Evolutionary conservation across 139 green algal species (phyloP).

Genomic region (Closterium sp.): DNA sequence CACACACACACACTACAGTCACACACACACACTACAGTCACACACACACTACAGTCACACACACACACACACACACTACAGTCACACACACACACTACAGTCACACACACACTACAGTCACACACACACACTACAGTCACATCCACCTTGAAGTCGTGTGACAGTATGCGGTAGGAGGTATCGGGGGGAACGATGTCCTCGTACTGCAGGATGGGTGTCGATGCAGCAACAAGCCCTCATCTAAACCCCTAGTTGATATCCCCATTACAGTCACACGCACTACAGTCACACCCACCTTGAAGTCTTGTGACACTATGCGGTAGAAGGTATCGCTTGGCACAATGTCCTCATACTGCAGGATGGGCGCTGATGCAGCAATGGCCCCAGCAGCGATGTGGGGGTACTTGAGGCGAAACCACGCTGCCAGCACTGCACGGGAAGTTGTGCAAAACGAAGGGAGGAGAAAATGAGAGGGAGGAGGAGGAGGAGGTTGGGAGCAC

Average conservation of each 20-base stretch:
- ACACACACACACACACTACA: neutral
- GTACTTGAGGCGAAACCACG: conserved; percentile 82
- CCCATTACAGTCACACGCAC: no score
- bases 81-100: no score
- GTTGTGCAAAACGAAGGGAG: neutral
- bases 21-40: neutral
- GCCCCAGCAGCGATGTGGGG: conserved; percentile 70
- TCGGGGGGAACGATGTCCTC: conserved; percentile 31
- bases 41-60: neutral
- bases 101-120: no score
- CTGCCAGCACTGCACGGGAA: conserved; percentile 66
- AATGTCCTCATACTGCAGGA: conserved; percentile 59
- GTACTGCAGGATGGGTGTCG: no score
- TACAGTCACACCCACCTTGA: conserved; percentile 20
- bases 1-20: neutral
- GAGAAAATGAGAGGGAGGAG: neutral
- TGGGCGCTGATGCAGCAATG: conserved; percentile 86
- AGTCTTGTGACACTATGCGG: conserved; percentile 41
- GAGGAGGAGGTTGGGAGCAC: neutral
- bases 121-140: no score
- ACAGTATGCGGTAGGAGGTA: conserved; percentile 43
- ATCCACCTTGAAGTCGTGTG: conserved; percentile 40
- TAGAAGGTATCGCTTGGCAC: conserved; percentile 48
- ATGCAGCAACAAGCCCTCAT: no score
- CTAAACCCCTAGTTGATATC: neutral